A percentile compares a stretch with the other conserved stretches of the same genome.
Evolutionary conservation across 73 alveolate species (phyloP).

Genomic region (Symbiodinium pilosum): DNA sequence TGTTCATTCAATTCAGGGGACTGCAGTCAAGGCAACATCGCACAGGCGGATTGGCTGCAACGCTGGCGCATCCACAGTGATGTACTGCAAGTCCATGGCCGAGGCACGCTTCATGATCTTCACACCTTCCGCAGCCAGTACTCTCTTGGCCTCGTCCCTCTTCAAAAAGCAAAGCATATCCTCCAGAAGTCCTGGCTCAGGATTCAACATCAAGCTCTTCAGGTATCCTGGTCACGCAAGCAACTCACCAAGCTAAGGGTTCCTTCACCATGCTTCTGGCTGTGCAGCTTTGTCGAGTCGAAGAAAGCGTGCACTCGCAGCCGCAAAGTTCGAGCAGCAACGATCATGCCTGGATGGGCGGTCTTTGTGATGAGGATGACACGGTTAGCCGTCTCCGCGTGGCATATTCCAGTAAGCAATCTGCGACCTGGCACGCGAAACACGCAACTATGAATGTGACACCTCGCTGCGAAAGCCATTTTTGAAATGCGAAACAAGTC

Average conservation of each 20-base stretch:
- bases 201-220: not conserved
- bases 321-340: not conserved
- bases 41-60: not conserved
- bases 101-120: not conserved
- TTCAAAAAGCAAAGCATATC: not conserved
- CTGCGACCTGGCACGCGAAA: not conserved
- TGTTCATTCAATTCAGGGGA: not conserved
- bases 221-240: not conserved
- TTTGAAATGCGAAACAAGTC: not conserved
- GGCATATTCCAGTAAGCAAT: not conserved
- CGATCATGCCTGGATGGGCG: slow-evolving; percentile 15
- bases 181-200: not conserved
- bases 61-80: not conserved
- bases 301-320: not conserved
- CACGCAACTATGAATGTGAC: not conserved
- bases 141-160: not conserved
- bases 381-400: not conserved
- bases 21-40: not conserved
- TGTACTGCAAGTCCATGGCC: not conserved
- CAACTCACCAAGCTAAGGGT: too few relatives aligned
- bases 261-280: not conserved
- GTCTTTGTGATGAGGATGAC: not conserved
- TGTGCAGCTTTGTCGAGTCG: not conserved
- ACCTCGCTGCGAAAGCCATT: not conserved
- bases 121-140: not conserved